Evolutionary conservation across 306 rosid genomes (phyloP).

Genomic region (Quercus berberidifolia): DNA sequence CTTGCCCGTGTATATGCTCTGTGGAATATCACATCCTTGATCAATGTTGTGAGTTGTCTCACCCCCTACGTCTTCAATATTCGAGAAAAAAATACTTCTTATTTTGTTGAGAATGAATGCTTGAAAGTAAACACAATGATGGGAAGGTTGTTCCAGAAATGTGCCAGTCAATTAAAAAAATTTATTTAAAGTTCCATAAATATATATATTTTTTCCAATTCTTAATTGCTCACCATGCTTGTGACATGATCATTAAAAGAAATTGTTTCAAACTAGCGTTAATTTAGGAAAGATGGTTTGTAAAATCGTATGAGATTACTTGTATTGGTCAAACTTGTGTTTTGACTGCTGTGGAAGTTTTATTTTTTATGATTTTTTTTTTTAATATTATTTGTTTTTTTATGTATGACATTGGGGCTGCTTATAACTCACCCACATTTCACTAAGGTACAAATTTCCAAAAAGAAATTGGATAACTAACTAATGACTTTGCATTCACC

Average conservation of each 20-base stretch:
- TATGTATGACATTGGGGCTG: not conserved
- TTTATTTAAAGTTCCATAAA: not conserved
- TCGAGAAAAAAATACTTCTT: not conserved
- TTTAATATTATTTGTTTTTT: not conserved
- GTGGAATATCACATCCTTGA: slow-evolving; percentile 94
- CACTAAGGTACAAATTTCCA: not conserved
- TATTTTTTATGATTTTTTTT: no score
- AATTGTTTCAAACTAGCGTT: not conserved
- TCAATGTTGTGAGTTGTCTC: slow-evolving; percentile 78
- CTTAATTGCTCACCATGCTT: not conserved
- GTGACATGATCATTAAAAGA: not conserved
- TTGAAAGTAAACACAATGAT: not conserved
- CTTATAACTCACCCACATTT: not conserved
- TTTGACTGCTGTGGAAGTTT: not conserved
- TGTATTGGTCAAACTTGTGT: not conserved
- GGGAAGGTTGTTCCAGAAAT: not conserved
- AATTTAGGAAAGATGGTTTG: not conserved
- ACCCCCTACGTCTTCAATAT: not conserved
- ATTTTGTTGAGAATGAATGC: not conserved
- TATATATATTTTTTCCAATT: not conserved
- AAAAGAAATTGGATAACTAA: not conserved
- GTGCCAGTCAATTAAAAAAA: not conserved
- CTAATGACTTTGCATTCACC: not conserved
- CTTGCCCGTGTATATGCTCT: slow-evolving; percentile 88
- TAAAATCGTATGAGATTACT: not conserved